Evolutionary conservation across 1,284 basidiomycete genomes (phyloP).

Genomic region (Microbotryum intermedium): DNA sequence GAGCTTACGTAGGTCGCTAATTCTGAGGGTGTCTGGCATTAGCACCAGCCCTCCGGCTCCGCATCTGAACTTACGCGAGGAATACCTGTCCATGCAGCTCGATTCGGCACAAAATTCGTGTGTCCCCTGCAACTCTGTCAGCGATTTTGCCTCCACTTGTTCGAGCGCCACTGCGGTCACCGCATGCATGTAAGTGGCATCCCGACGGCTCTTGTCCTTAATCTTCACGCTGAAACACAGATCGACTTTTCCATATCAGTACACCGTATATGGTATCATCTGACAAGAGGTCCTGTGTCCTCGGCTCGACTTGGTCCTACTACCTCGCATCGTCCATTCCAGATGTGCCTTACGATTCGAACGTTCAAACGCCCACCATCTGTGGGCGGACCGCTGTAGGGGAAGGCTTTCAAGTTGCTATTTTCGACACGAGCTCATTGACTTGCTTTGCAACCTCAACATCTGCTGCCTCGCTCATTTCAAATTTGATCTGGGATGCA

Average conservation of each 20-base stretch:
- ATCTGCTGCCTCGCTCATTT: background rate
- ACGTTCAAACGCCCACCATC: background rate
- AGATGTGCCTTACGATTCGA: background rate
- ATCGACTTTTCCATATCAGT: too few relatives aligned
- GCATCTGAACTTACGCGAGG: too few relatives aligned
- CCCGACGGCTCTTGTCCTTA: too few relatives aligned
- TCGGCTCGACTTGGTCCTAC: background rate
- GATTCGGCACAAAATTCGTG: background rate
- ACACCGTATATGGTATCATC: too few relatives aligned
- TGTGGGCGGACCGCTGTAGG: background rate
- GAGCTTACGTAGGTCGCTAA: background rate
- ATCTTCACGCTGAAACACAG: too few relatives aligned
- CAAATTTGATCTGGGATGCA: background rate
- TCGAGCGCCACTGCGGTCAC: too few relatives aligned
- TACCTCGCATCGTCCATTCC: background rate
- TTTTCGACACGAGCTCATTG: background rate
- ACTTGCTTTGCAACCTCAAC: background rate
- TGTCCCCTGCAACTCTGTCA: too few relatives aligned
- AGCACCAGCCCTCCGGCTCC: too few relatives aligned
- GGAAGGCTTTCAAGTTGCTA: background rate
- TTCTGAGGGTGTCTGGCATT: too few relatives aligned
- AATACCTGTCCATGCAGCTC: background rate
- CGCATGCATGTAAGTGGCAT: too few relatives aligned
- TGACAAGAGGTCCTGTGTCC: background rate
- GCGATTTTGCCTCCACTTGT: too few relatives aligned